Conservation (phyloP, 257 asterid species). For the Anisodus acutangulus region DNA sequence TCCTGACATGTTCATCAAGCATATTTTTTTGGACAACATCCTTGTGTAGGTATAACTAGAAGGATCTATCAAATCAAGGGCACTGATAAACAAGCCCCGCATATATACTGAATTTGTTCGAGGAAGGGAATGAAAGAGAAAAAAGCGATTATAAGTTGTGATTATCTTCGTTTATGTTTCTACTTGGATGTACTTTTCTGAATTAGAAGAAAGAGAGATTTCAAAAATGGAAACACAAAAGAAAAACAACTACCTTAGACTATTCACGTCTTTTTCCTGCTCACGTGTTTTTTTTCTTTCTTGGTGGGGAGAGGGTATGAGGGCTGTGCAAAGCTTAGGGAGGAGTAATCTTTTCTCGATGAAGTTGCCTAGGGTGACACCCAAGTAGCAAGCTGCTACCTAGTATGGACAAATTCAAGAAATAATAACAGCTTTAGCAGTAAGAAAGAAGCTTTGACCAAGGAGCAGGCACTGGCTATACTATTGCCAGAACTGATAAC, state of each 20-base stretch:
- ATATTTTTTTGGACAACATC: not conserved
- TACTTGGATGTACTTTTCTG: not conserved
- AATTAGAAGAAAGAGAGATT: not conserved
- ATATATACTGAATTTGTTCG: not conserved
- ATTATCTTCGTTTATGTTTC: not conserved
- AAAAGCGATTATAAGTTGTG: not conserved
- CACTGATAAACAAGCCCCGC: not conserved
- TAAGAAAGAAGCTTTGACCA: constrained; percentile 18
- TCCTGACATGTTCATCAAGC: constrained; percentile 6
- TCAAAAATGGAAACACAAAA: constrained; percentile 6
- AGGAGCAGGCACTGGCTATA: constrained; percentile 1
- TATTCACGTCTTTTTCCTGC: constrained; percentile 15
- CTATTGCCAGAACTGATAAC: not conserved
- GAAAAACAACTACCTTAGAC: constrained; percentile 1
- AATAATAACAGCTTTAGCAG: not conserved
- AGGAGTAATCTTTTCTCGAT: not conserved
- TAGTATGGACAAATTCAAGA: not conserved
- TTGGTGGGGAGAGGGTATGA: not conserved
- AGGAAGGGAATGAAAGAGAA: constrained; percentile 8
- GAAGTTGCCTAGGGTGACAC: not conserved
- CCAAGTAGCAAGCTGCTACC: not conserved
- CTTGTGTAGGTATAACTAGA: constrained; percentile 24
- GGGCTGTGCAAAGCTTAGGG: constrained; percentile 20
- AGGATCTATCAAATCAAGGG: constrained; percentile 13
- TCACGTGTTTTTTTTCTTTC: not conserved